Conservation (phyloP, 768 basidiomycete genomes). For the Grammothele lineata region DNA sequence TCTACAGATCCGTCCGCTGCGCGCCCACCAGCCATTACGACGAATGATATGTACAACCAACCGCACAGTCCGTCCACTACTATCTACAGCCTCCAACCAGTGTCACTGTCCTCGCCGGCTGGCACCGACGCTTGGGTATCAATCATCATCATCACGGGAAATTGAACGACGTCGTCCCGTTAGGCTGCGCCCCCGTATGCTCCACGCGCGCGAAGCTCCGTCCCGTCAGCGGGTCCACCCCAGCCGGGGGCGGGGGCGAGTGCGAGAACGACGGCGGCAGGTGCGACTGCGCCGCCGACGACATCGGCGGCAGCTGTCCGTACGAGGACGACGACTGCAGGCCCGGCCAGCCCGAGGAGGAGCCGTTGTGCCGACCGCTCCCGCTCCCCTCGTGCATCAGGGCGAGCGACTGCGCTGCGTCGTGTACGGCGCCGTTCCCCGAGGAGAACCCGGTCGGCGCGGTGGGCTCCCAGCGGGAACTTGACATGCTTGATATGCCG, state of each 20-base stretch:
- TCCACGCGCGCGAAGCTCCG: constrained; percentile 4
- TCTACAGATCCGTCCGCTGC: not conserved
- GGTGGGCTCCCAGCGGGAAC: constrained; percentile 10
- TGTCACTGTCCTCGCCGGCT: no score
- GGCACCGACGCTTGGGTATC: no score
- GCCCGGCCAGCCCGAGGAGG: constrained; percentile 1
- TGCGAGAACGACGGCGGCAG: not conserved
- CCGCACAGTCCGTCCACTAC: no score
- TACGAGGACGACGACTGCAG: constrained; percentile 1
- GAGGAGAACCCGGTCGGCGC: constrained; percentile 8
- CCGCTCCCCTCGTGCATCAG: constrained; percentile 12
- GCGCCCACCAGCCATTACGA: not conserved
- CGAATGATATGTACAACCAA: not conserved
- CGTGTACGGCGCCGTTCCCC: constrained; percentile 2
- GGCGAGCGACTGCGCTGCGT: constrained; percentile 17
- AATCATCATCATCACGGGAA: constrained; percentile 7
- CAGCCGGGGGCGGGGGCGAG: not conserved
- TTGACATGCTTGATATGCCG: constrained; percentile 8
- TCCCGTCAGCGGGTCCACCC: constrained; percentile 5
- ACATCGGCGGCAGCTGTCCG: constrained; percentile 1
- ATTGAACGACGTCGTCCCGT: constrained; percentile 1
- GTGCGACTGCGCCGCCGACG: not conserved
- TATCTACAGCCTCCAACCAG: not conserved
- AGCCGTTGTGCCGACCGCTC: constrained; percentile 3
- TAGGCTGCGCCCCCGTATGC: constrained; percentile 1